Base-by-base conservation (phyloP, 805 yeast genomes). In the Candida endomychidarum region DNA sequence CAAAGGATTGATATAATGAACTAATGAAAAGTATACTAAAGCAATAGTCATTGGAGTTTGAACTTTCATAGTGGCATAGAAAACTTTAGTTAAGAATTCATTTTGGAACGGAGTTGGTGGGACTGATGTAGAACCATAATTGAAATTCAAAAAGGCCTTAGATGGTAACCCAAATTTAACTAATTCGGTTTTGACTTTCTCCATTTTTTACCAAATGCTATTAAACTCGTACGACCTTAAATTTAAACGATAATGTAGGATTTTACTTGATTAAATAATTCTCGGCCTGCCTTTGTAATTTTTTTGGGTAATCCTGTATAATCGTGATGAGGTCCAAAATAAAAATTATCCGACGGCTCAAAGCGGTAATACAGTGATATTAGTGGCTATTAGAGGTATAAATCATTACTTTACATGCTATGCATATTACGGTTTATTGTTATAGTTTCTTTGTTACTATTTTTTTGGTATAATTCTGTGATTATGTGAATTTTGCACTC, bases 41-140 rank as follows among this genome's bases (percentile, higher is more conserved):
- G 85, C 83, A 40, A 82, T 71, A 11, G 76, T 61, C 45, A 81
- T 49, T 2, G 86, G 85, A 15, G 81, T 74, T 17, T 68, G 51
- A 27, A 72, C 70, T 42, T 73, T 67, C 70, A 81, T 65, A 18
- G 78, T 61, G 8, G 44, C 20, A 15, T 65, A 59, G 49, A 71
- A 77, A 5, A 75, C 39, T 12, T 24, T 34, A 15, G 65, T 56
- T 36, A 76, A 46, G 41, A 45, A 47, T 23, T 50, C 53, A 41
- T 50, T 47, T 24, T 54, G 40, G 42, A 69, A 68, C 5, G 74
- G 74, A 23, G 65, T 54, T 3, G 54, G 52, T 4, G 72, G 67
- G 4, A 58, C 45, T 2, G 65, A 60, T 2, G 61, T 52, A 23
- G 49, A 49, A 15, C 58, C 54, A 19, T 45, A 55, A 23, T 70